Conservation (phyloP, 139 green algal species). For the Chlamydomonas asymmetrica region DNA sequence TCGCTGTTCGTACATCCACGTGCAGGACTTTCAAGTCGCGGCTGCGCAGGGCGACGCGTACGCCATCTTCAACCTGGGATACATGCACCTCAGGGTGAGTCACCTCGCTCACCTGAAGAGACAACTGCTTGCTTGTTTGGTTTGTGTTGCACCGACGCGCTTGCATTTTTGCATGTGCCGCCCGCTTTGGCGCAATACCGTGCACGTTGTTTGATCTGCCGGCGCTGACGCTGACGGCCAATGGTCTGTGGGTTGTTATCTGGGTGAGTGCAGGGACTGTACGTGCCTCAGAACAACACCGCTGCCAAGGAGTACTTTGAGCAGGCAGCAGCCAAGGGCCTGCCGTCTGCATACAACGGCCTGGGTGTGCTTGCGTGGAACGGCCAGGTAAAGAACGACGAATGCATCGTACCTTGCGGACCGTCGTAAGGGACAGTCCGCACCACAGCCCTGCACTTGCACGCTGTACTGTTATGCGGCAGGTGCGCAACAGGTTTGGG, state of each 20-base stretch:
- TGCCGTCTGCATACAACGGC: conserved; percentile 53
- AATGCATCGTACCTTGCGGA: too few relatives aligned
- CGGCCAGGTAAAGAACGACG: conserved; percentile 51
- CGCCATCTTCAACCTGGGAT: conserved; percentile 69
- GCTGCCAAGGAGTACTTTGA: conserved; percentile 45
- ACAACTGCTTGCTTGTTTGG: too few relatives aligned
- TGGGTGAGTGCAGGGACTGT: conserved; percentile 39
- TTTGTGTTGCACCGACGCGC: too few relatives aligned
- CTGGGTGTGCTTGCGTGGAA: conserved; percentile 62
- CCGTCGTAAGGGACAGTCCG: too few relatives aligned
- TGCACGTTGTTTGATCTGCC: too few relatives aligned
- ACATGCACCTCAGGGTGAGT: conserved; percentile 60
- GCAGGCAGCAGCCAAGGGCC: conserved; percentile 33
- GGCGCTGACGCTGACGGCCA: not conserved
- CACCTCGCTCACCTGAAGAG: too few relatives aligned
- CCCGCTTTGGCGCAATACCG: too few relatives aligned
- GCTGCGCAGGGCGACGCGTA: conserved; percentile 56
- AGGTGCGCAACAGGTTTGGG: too few relatives aligned
- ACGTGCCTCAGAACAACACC: conserved; percentile 42
- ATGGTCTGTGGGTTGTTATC: not conserved
- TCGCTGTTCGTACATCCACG: too few relatives aligned
- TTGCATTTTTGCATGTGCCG: too few relatives aligned
- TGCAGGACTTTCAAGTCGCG: conserved; percentile 54
- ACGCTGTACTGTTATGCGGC: too few relatives aligned
- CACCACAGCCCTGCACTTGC: too few relatives aligned